Evolutionary conservation across 108 stramenopile genomes (phyloP).

Genomic region (Nitzschia sp.): DNA sequence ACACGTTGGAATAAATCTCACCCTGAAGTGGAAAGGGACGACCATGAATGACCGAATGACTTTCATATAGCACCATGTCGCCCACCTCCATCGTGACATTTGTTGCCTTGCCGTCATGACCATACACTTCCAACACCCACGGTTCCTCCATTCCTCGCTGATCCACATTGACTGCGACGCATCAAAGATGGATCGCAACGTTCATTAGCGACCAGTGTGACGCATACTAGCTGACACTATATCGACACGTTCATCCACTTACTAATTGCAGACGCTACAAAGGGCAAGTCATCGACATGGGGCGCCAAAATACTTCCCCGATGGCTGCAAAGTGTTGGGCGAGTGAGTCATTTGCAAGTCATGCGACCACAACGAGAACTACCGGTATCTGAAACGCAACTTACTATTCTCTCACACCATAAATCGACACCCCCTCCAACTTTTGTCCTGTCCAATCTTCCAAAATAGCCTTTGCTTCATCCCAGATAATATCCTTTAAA

Average conservation of each 20-base stretch:
- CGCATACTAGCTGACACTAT: too few relatives aligned
- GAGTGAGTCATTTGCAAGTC: too few relatives aligned
- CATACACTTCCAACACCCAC: conserved; percentile 92
- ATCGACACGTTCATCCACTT: too few relatives aligned
- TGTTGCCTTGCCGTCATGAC: conserved; percentile 81
- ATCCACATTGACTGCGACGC: conserved; percentile 75
- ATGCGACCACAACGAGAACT: too few relatives aligned
- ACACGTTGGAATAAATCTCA: conserved; percentile 75
- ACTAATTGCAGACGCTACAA: conserved; percentile 61
- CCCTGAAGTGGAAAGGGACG: conserved; percentile 89
- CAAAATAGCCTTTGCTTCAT: conserved; percentile 63
- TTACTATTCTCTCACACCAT: conserved; percentile 90
- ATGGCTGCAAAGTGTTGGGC: too few relatives aligned
- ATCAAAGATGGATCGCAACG: too few relatives aligned
- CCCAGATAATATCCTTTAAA: conserved; percentile 45
- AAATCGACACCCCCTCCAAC: conserved; percentile 71
- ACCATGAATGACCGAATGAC: conserved; percentile 89
- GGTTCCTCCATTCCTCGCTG: conserved; percentile 93
- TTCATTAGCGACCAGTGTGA: too few relatives aligned
- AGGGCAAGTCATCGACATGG: conserved; percentile 87
- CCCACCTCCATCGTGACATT: conserved; percentile 88
- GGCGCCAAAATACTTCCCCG: conserved; percentile 74
- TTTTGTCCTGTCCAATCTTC: conserved; percentile 91
- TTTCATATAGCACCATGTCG: conserved; percentile 92
- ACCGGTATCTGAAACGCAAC: too few relatives aligned